Evolutionary conservation across 2,329 filamentous ascomycete genomes (phyloP), one percentile per base, ranked within the genome.

Genomic region (Clonostachys rhizophaga): DNA sequence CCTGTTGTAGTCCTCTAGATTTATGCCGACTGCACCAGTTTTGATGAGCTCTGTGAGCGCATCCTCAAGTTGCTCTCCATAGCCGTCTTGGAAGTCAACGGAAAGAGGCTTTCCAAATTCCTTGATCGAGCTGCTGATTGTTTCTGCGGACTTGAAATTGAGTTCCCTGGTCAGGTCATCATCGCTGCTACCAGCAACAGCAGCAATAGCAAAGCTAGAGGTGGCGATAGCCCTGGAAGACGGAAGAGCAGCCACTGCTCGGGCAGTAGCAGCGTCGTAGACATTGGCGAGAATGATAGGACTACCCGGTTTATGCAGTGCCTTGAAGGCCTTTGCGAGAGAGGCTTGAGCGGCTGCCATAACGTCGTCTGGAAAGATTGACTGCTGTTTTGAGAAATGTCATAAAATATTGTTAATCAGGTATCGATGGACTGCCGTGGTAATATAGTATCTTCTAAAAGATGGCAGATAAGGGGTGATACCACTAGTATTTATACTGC

Each of bases 61-160:
- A 5, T 72, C 66, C 6, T 64, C 69, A 3, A 80, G 66, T 17
- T 57, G 55, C 3, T 69, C 60, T 3, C 72, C 74, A 51, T 83
- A 85, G 0, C 80, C 81, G 54, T 84, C 81, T 58, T 84, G 79
- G 3, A 84, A 57, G 54, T 85, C 81, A 5, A 75, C 77, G 0
- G 74, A 78, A 1, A 85, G 58, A 0, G 79, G 77, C 2, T 76
- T 62, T 6, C 65, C 61, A 36, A 66, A 61, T 11, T 62, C 54
- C 10, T 57, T 57, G 12, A 70, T 69, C 5, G 75, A 58, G 3
- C 64, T 59, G 0, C 71, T 70, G 47, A 84, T 70, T 11, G 60
- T 60, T 5, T 59, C 52, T 34, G 78, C 65, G 11, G 71, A 71
- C 2, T 64, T 59, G 34, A 84, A 62, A 52, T 83, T 83, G 34